These are phyloP conservation scores for Avena insularis DNA, from an alignment of 176 grass and related monocot genomes.

Conservation along the genomic window DNA sequence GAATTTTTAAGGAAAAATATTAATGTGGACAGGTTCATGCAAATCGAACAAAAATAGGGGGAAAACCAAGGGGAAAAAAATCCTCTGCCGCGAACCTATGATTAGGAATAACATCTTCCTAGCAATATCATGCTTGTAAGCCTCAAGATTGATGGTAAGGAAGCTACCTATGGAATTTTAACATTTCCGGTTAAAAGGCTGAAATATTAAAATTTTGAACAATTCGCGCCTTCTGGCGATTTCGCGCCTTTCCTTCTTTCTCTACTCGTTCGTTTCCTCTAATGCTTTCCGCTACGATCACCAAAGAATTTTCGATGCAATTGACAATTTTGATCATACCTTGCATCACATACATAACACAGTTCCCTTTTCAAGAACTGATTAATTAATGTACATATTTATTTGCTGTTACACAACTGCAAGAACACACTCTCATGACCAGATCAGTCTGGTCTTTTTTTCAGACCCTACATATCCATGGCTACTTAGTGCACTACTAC, in stretches of 20 bases:
- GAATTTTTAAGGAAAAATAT: background rate
- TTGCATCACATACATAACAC: background rate
- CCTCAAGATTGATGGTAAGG: background rate
- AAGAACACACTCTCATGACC: conserved; percentile 3
- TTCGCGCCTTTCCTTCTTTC: background rate
- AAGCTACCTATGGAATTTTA: background rate
- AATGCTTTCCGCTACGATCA: background rate
- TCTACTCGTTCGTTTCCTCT: background rate
- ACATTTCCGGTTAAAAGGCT: background rate
- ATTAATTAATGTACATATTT: conserved; percentile 18
- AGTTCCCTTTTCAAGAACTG: conserved; percentile 13
- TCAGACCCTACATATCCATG: background rate
- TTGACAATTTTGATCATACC: background rate
- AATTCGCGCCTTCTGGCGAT: background rate
- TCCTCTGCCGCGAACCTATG: background rate
- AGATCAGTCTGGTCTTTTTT: conserved; percentile 14
- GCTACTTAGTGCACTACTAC: background rate
- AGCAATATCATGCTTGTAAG: background rate
- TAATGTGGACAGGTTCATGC: background rate
- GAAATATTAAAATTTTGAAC: background rate
- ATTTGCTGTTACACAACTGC: background rate
- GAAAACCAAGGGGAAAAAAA: background rate
- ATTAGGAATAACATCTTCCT: background rate
- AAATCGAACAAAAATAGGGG: background rate
- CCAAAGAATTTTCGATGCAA: background rate